Evolutionary conservation across 768 basidiomycete genomes (phyloP).

Genomic region (Goffeauzyma gilvescens): DNA sequence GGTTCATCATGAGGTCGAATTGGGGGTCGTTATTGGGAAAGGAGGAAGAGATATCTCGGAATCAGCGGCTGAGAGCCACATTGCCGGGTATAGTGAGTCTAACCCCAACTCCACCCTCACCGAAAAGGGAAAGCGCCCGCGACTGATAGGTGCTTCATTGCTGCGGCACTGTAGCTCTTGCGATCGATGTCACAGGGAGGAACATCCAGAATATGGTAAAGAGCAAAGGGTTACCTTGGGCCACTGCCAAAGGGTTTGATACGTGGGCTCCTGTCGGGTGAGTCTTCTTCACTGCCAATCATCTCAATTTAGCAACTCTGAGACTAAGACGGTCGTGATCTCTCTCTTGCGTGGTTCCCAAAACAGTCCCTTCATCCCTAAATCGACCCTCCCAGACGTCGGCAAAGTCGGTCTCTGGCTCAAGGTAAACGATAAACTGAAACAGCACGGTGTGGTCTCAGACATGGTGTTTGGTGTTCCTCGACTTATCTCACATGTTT

Average conservation of each 20-base stretch:
- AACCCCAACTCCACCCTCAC: background rate
- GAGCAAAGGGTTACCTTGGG: conserved; percentile 89
- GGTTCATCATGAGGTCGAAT: conserved; percentile 92
- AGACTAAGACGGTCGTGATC: background rate
- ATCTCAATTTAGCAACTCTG: background rate
- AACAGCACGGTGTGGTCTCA: conserved; percentile 64
- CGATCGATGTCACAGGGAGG: conserved; percentile 88
- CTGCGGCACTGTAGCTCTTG: conserved; percentile 44
- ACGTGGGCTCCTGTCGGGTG: conserved; percentile 86
- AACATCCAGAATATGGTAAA: conserved; percentile 88
- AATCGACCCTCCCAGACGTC: conserved; percentile 47
- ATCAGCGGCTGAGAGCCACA: conserved; percentile 50
- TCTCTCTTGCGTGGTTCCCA: background rate
- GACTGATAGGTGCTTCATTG: background rate
- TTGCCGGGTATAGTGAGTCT: conserved; percentile 72
- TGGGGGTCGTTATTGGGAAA: conserved; percentile 89
- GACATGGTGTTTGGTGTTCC: conserved; percentile 92
- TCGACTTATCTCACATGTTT: conserved; percentile 67
- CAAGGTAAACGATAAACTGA: conserved; percentile 63
- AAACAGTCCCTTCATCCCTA: conserved; percentile 60
- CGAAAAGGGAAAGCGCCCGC: background rate
- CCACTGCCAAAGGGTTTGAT: conserved; percentile 90
- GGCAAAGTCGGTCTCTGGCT: conserved; percentile 58
- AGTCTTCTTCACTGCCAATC: conserved; percentile 2
- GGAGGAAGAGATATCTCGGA: conserved; percentile 61